These are phyloP conservation scores for Aspergillus ostianus DNA, from an alignment of 495 filamentous ascomycete species.

Conservation along the genomic window DNA sequence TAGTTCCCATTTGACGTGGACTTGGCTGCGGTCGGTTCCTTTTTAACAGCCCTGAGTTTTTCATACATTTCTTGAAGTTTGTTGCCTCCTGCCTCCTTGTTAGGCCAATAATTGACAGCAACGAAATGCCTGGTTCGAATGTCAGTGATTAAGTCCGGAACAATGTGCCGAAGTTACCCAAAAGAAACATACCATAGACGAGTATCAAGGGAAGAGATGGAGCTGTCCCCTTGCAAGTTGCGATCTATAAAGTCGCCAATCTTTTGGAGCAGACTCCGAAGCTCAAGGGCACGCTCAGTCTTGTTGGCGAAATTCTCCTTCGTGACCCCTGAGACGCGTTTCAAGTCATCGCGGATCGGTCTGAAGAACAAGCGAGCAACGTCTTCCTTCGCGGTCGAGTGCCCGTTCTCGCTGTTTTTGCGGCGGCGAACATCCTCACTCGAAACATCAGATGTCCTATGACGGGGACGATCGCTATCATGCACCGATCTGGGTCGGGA, in stretches of 20 bases:
- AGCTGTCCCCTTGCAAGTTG: conserved; percentile 33
- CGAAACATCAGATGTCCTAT: conserved; percentile 39
- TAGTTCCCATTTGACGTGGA: conserved; percentile 30
- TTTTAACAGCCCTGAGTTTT: conserved; percentile 39
- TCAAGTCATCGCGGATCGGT: conserved; percentile 59
- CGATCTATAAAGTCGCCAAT: conserved; percentile 49
- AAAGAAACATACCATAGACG: conserved; percentile 45
- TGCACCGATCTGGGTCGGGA: conserved; percentile 35
- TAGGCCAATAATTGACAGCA: conserved; percentile 49
- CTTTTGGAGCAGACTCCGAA: conserved; percentile 44
- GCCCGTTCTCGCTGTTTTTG: conserved; percentile 41
- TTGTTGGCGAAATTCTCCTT: conserved; percentile 62
- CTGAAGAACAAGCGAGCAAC: conserved; percentile 58
- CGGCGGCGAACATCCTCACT: conserved; percentile 44
- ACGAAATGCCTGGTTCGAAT: conserved; percentile 43
- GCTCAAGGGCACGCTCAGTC: conserved; percentile 50
- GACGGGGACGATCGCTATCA: conserved; percentile 35
- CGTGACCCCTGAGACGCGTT: conserved; percentile 57
- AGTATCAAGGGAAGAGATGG: conserved; percentile 40
- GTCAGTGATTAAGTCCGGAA: not conserved
- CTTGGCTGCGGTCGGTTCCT: conserved; percentile 22
- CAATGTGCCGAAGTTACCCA: not conserved
- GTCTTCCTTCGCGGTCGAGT: conserved; percentile 41
- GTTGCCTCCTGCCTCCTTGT: conserved; percentile 43
- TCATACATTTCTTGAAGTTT: conserved; percentile 51